These are phyloP conservation scores for Epithemia pelagica DNA, from an alignment of 108 stramenopile species.

Conservation along the genomic window DNA sequence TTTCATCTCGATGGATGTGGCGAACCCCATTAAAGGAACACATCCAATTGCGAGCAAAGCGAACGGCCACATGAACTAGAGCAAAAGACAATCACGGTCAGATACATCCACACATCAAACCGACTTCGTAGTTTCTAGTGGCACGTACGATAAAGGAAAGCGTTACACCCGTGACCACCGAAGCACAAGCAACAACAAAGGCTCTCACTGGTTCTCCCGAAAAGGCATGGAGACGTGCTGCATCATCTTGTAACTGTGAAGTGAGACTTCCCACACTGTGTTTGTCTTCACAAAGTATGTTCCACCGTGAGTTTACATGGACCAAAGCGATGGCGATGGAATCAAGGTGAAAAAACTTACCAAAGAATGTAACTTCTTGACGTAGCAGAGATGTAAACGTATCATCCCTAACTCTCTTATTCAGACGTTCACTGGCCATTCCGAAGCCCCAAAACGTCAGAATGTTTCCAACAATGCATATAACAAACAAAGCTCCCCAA, in stretches of 20 bases:
- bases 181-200: constrained; percentile 43
- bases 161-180: constrained; percentile 48
- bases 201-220: constrained; percentile 61
- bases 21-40: constrained; percentile 73
- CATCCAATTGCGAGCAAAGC: constrained; percentile 60
- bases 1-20: constrained; percentile 66
- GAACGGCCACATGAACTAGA: constrained; percentile 69
- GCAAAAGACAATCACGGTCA: too few relatives aligned
- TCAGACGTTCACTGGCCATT: constrained; percentile 60
- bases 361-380: constrained; percentile 74
- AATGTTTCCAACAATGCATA: constrained; percentile 49
- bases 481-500: constrained; percentile 38
- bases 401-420: constrained; percentile 54
- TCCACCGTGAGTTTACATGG: too few relatives aligned
- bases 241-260: constrained; percentile 77
- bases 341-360: not conserved
- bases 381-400: constrained; percentile 53
- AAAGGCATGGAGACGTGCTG: constrained; percentile 60
- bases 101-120: not conserved
- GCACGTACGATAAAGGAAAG: constrained; percentile 40
- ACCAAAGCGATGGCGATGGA: not conserved
- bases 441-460: constrained; percentile 63
- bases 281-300: constrained; percentile 23
- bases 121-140: constrained; percentile 5
- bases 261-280: constrained; percentile 63